phyloP scores from a whole-genome alignment of 2,329 filamentous ascomycete genomes.

The Fusarium xyrophilum region DNA sequence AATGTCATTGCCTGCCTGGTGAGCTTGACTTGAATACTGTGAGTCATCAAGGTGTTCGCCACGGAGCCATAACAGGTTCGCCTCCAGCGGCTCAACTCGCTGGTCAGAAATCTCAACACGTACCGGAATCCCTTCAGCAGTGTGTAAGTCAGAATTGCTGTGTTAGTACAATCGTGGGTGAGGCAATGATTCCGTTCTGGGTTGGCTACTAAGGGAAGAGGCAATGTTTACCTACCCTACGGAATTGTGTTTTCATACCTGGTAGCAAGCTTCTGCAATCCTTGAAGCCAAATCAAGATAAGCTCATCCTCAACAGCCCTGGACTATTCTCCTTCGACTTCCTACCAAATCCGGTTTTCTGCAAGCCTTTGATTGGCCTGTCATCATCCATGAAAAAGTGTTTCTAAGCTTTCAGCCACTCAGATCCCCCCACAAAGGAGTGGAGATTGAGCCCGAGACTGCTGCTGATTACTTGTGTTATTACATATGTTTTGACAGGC shows the following conservation, averaged over 20 bases:
- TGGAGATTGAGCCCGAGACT: neutral
- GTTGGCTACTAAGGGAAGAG: neutral
- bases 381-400: neutral
- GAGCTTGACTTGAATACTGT: neutral
- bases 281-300: neutral
- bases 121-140: neutral
- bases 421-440: neutral
- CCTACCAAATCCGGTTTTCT: neutral
- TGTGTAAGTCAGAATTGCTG: neutral
- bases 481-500: neutral
- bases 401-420: neutral
- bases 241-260: neutral
- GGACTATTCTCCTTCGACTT: neutral
- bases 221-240: neutral
- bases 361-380: neutral
- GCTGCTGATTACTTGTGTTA: neutral
- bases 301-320: neutral
- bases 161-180: neutral
- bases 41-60: constrained; percentile 18
- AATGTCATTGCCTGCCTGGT: neutral
- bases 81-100: neutral
- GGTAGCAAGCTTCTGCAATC: neutral
- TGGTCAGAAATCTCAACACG: neutral
- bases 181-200: neutral
- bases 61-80: constrained; percentile 8